These are phyloP conservation scores for Hibiscus tridactylites DNA, from an alignment of 345 rosid genomes.

Conservation along the genomic window DNA sequence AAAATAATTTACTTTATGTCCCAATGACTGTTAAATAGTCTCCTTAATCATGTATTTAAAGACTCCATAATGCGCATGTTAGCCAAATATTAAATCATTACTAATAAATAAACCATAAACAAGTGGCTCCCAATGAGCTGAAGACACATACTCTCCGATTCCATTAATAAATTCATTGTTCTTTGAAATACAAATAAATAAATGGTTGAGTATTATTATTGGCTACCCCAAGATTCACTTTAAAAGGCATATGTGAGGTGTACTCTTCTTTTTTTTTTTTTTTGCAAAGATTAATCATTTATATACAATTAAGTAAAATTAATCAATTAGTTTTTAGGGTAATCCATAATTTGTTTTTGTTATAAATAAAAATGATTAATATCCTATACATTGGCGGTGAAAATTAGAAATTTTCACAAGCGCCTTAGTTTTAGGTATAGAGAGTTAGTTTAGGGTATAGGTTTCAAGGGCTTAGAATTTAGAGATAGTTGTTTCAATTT, in stretches of 20 bases:
- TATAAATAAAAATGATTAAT: no score
- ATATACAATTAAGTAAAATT: neutral
- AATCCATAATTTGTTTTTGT: no score
- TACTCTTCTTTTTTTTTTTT: conserved; percentile 9
- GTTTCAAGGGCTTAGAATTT: no score
- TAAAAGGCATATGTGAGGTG: conserved; percentile 38
- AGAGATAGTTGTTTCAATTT: no score
- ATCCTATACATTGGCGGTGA: no score
- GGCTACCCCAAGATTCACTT: conserved; percentile 49
- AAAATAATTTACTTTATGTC: neutral
- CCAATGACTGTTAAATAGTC: conserved; percentile 17
- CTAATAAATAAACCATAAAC: neutral
- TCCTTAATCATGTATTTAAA: conserved; percentile 21
- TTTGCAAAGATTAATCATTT: neutral
- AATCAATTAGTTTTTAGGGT: neutral
- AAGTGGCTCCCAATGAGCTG: conserved; percentile 30
- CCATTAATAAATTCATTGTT: neutral
- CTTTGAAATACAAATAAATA: neutral
- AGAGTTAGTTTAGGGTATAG: no score
- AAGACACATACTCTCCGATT: neutral
- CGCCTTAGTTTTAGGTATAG: no score
- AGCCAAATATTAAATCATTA: conserved; percentile 11
- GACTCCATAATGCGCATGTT: conserved; percentile 16
- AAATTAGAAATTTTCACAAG: no score
- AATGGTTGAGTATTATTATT: conserved; percentile 11